phyloP scores from a whole-genome alignment of 2,329 filamentous ascomycete species.

The Zalaria obscura region DNA sequence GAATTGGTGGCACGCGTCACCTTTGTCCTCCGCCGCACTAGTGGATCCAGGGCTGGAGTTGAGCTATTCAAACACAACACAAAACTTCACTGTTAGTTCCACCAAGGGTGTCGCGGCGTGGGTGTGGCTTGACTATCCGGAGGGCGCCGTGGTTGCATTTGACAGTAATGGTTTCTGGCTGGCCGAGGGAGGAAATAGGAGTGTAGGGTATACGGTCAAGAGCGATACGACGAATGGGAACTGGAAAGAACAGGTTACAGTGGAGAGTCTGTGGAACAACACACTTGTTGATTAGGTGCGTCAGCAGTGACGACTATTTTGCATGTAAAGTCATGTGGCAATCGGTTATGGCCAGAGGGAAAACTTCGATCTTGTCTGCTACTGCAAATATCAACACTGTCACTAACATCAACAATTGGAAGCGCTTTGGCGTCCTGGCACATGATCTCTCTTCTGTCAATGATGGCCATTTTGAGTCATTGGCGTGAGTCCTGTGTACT shows the following conservation, averaged over 20 bases:
- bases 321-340: too few species aligned
- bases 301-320: too few species aligned
- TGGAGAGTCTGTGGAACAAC: constrained; percentile 39
- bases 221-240: constrained; percentile 27
- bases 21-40: constrained; percentile 30
- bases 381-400: too few species aligned
- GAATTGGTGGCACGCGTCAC: constrained; percentile 35
- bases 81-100: constrained; percentile 33
- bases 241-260: constrained; percentile 34
- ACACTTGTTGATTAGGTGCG: constrained; percentile 8
- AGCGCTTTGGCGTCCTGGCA: too few species aligned
- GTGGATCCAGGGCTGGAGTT: constrained; percentile 34
- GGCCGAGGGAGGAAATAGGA: constrained; percentile 27
- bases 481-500: too few species aligned
- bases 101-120: constrained; percentile 35
- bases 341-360: too few species aligned
- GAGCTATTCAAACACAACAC: constrained; percentile 15
- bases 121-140: constrained; percentile 41
- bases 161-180: constrained; percentile 40
- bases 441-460: too few species aligned
- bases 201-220: constrained; percentile 31
- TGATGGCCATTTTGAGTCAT: too few species aligned
- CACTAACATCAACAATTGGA: too few species aligned
- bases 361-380: too few species aligned
- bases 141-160: constrained; percentile 35